These are phyloP conservation scores for Hansenula anomala DNA, from an alignment of 1,139 yeast genomes.

Conservation along the genomic window DNA sequence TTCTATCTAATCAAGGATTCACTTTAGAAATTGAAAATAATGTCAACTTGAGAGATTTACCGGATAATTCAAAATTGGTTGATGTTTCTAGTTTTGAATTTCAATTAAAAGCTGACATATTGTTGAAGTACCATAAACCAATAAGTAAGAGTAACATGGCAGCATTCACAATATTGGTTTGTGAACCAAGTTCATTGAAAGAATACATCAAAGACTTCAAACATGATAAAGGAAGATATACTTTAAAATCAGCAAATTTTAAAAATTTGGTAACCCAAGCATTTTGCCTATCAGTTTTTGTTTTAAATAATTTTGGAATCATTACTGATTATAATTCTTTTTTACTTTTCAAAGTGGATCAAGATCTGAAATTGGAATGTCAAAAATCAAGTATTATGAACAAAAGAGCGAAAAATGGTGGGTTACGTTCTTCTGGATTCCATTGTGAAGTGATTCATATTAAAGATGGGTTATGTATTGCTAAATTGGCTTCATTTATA, in stretches of 20 bases:
- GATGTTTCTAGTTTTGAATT: background rate
- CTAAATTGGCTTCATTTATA: background rate
- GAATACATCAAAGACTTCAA: background rate
- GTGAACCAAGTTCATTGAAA: background rate
- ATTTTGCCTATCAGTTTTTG: background rate
- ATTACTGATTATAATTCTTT: background rate
- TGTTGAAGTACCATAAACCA: background rate
- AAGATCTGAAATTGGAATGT: background rate
- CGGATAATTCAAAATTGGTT: background rate
- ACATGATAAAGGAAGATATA: background rate
- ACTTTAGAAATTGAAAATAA: background rate
- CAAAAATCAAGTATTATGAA: background rate
- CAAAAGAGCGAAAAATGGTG: background rate
- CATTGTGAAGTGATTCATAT: background rate
- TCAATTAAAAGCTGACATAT: background rate
- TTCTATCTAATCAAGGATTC: background rate
- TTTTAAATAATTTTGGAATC: background rate
- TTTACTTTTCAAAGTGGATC: background rate
- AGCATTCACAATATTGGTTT: background rate
- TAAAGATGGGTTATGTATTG: background rate
- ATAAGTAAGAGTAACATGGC: background rate
- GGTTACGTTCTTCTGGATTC: too few relatives aligned
- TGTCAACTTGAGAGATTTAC: background rate
- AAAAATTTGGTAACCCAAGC: background rate
- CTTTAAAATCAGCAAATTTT: background rate